These are phyloP conservation scores for Hyaloscypha hepaticicola DNA, from an alignment of 495 filamentous ascomycete species.

Conservation along the genomic window DNA sequence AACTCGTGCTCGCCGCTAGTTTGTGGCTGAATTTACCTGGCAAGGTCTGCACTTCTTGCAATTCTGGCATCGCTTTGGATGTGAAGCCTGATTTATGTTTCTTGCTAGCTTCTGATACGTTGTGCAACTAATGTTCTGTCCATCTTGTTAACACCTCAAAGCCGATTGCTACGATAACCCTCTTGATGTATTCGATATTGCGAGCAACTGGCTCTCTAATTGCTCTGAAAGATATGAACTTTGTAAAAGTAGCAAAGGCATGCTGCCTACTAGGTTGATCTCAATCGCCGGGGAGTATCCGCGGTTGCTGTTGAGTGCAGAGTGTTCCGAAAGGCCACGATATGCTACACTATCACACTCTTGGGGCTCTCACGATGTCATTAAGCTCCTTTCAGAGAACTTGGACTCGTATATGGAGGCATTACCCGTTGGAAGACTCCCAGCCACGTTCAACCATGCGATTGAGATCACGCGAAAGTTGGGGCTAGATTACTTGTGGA, in stretches of 20 bases:
- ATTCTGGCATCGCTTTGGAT: neutral
- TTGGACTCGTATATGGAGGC: constrained; percentile 9
- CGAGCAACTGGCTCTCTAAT: constrained; percentile 10
- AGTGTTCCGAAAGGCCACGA: constrained; percentile 6
- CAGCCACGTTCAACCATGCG: constrained; percentile 13
- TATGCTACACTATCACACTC: constrained; percentile 13
- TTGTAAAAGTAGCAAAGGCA: constrained; percentile 9
- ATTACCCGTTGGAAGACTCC: constrained; percentile 29
- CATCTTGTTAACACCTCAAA: constrained; percentile 10
- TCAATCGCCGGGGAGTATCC: constrained; percentile 6
- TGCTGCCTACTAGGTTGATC: constrained; percentile 8
- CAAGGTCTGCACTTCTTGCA: constrained; percentile 4
- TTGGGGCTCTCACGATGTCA: constrained; percentile 8
- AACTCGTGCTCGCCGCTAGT: too few relatives aligned
- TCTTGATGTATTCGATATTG: constrained; percentile 16
- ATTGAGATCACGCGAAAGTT: constrained; percentile 20
- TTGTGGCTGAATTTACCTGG: constrained; percentile 20
- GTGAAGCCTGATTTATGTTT: constrained; percentile 5
- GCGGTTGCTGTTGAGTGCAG: constrained; percentile 10
- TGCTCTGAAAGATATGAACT: constrained; percentile 16
- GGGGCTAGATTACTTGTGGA: constrained; percentile 6
- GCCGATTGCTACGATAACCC: constrained; percentile 13
- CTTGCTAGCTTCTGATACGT: constrained; percentile 15
- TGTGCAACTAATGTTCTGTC: constrained; percentile 7
- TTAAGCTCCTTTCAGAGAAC: constrained; percentile 12